phyloP scores from a whole-genome alignment of 2,329 filamentous ascomycete species.

The Ophiostoma perfectum region DNA sequence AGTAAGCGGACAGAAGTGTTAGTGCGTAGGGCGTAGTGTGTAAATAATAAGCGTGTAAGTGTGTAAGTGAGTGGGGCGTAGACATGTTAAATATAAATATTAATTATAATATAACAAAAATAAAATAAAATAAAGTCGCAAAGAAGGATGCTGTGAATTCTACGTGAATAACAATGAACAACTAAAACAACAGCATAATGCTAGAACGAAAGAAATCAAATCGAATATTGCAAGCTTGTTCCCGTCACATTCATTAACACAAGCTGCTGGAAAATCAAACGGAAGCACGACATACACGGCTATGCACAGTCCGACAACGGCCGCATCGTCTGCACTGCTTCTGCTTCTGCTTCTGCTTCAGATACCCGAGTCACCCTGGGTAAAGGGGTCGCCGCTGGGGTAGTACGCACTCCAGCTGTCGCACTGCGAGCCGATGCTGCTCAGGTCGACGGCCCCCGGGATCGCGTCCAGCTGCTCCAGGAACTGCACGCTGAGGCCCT shows the following conservation, averaged over 20 bases:
- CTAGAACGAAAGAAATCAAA: background rate
- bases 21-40: background rate
- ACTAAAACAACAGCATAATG: too few relatives aligned
- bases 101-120: background rate
- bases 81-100: background rate
- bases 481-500: constrained; percentile 49
- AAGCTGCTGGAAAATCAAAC: too few relatives aligned
- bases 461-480: constrained; percentile 34
- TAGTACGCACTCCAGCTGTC: constrained; percentile 24
- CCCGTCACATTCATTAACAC: too few relatives aligned
- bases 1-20: too few relatives aligned
- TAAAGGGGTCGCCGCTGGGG: constrained; percentile 22
- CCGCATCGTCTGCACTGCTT: too few relatives aligned
- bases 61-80: constrained; percentile 1
- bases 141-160: too few relatives aligned
- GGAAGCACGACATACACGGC: too few relatives aligned
- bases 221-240: too few relatives aligned
- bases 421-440: constrained; percentile 21
- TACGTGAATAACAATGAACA: too few relatives aligned
- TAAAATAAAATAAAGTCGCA: background rate
- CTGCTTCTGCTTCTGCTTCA: background rate
- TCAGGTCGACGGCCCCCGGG: constrained; percentile 20
- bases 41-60: background rate
- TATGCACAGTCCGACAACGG: too few relatives aligned
- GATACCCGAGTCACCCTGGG: constrained; percentile 24